These are phyloP conservation scores for Saturnispora ahearnii DNA, from an alignment of 805 yeast species.

Conservation along the genomic window DNA sequence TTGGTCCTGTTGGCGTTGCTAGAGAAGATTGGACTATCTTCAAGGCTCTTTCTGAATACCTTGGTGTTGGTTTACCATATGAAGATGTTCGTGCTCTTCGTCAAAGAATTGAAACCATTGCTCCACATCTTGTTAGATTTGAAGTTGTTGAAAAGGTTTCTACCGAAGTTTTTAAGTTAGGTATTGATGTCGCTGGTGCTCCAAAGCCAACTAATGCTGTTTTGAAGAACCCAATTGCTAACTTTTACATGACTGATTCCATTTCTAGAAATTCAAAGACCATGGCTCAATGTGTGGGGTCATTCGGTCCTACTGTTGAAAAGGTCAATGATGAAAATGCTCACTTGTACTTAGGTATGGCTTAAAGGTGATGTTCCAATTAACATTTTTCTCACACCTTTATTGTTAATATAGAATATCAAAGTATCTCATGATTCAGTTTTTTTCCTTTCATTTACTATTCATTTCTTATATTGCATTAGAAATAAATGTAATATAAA, in stretches of 20 bases:
- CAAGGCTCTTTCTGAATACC: constrained; percentile 73
- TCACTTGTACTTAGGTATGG: constrained; percentile 26
- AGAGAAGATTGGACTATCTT: constrained; percentile 89
- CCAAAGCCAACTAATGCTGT: constrained; percentile 31
- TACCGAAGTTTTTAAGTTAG: constrained; percentile 45
- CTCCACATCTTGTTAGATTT: constrained; percentile 72
- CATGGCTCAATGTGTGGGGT: constrained; percentile 77
- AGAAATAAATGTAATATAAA: neutral
- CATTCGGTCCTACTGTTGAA: constrained; percentile 60
- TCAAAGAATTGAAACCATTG: constrained; percentile 61
- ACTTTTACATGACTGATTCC: constrained; percentile 84
- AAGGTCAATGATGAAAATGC: constrained; percentile 43
- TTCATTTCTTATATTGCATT: constrained; percentile 1
- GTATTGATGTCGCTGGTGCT: constrained; percentile 37
- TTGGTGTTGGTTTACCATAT: constrained; percentile 63
- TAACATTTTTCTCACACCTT: neutral
- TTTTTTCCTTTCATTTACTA: constrained; percentile 1
- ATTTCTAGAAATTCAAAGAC: constrained; percentile 82
- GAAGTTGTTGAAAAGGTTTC: constrained; percentile 67
- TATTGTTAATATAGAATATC: constrained; percentile 1
- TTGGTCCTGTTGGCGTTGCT: constrained; percentile 80
- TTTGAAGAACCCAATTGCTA: constrained; percentile 63
- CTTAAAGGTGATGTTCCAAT: constrained; percentile 12
- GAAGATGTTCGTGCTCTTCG: constrained; percentile 64
- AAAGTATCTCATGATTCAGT: constrained; percentile 1